These are phyloP conservation scores for Corynascus novoguineensis DNA, from an alignment of 495 filamentous ascomycete species.

Conservation along the genomic window DNA sequence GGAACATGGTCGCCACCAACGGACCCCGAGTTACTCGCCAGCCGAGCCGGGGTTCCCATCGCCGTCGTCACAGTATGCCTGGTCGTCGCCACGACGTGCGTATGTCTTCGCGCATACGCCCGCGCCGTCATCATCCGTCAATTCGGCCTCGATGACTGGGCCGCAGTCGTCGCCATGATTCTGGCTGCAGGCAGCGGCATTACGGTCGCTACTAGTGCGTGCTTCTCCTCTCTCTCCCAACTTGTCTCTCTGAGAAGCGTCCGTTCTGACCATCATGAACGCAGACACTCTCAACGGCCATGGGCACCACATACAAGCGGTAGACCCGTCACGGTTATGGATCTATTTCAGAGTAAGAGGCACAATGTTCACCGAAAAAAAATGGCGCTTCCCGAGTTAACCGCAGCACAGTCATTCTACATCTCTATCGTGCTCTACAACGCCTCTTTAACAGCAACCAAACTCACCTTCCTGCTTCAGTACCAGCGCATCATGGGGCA, in stretches of 20 bases:
- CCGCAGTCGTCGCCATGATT: conserved; percentile 24
- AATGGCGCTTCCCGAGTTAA: not conserved
- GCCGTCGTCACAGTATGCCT: conserved; percentile 20
- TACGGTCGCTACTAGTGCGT: conserved; percentile 24
- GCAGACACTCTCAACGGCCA: conserved; percentile 27
- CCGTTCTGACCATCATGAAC: too few relatives aligned
- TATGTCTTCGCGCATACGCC: conserved; percentile 37
- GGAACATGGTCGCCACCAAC: not conserved
- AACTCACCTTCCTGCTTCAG: conserved; percentile 39
- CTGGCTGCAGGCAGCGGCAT: conserved; percentile 24
- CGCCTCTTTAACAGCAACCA: conserved; percentile 35
- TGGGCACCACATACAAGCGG: conserved; percentile 18
- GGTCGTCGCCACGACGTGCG: conserved; percentile 28
- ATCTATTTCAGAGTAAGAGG: conserved; percentile 25
- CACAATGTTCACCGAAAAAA: not conserved
- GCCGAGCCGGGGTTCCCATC: conserved; percentile 21
- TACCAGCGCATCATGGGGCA: conserved; percentile 39
- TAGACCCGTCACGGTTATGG: conserved; percentile 9
- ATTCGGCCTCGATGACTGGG: conserved; percentile 41
- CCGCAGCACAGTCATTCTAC: conserved; percentile 32
- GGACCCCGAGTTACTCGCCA: conserved; percentile 19
- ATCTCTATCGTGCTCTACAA: conserved; percentile 43
- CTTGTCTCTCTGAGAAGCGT: too few relatives aligned
- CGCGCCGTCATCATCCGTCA: conserved; percentile 36
- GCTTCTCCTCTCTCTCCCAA: too few relatives aligned